Conservation (phyloP, 2,329 filamentous ascomycete genomes). For the Lachnellula arida region DNA sequence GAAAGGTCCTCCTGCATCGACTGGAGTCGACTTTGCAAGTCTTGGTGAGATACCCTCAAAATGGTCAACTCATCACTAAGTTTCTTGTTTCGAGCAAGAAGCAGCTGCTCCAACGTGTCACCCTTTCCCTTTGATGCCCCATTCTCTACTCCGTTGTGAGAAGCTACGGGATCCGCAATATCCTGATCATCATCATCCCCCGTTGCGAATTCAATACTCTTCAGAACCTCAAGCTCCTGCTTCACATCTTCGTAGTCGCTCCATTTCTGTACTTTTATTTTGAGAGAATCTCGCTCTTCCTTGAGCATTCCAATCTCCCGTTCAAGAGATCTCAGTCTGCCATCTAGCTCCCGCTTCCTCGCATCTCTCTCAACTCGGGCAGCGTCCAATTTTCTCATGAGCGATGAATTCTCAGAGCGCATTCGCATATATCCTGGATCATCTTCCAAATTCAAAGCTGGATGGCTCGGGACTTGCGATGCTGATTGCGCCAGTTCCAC, state of each 20-base stretch:
- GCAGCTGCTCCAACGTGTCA: conserved; percentile 83
- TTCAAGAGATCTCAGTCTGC: conserved; percentile 72
- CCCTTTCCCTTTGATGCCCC: conserved; percentile 57
- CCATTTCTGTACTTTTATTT: conserved; percentile 80
- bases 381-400: conserved; percentile 83
- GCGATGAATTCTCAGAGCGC: conserved; percentile 86
- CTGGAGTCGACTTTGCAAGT: conserved; percentile 76
- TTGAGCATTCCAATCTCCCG: conserved; percentile 69
- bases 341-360: conserved; percentile 71
- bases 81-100: conserved; percentile 94
- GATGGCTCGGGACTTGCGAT: conserved; percentile 61
- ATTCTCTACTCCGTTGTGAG: conserved; percentile 36
- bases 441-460: conserved; percentile 67
- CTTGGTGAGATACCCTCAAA: conserved; percentile 87
- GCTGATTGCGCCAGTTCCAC: conserved; percentile 87
- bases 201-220: conserved; percentile 95
- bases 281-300: conserved; percentile 75
- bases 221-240: conserved; percentile 91
- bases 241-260: conserved; percentile 95
- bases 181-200: conserved; percentile 71
- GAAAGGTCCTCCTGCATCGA: conserved; percentile 80
- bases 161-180: conserved; percentile 33
- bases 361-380: conserved; percentile 78
- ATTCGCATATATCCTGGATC: conserved; percentile 85
- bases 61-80: conserved; percentile 90